These are phyloP conservation scores for Stropharia rugosoannulata DNA, from an alignment of 768 basidiomycete species.

Conservation along the genomic window DNA sequence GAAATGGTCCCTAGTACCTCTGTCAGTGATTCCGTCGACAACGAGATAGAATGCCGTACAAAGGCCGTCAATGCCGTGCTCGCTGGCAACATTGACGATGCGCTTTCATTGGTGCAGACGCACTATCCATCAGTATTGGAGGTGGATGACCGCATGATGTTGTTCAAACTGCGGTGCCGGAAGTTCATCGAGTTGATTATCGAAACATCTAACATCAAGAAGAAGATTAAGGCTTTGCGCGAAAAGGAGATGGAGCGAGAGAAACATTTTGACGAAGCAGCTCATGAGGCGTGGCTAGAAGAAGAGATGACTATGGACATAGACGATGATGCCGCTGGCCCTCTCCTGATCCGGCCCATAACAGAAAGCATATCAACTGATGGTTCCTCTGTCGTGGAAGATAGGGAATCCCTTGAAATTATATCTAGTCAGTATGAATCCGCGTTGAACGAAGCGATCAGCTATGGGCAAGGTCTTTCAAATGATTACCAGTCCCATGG, in stretches of 20 bases:
- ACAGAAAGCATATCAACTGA: not conserved
- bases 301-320: constrained; percentile 65
- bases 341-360: constrained; percentile 20
- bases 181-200: constrained; percentile 84
- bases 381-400: not conserved
- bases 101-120: constrained; percentile 51
- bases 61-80: constrained; percentile 68
- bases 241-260: constrained; percentile 24
- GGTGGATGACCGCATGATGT: constrained; percentile 65
- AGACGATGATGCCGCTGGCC: constrained; percentile 36
- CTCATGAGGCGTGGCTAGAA: constrained; percentile 35
- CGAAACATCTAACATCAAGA: constrained; percentile 68
- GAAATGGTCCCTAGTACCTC: constrained; percentile 41
- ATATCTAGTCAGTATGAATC: constrained; percentile 44
- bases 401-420: constrained; percentile 11
- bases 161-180: constrained; percentile 82
- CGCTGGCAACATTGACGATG: constrained; percentile 69
- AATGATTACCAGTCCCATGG: constrained; percentile 64
- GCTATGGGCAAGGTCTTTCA: constrained; percentile 72
- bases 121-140: constrained; percentile 67
- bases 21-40: constrained; percentile 28
- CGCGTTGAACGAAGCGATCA: constrained; percentile 63
- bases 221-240: constrained; percentile 46
- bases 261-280: constrained; percentile 3
- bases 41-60: constrained; percentile 68